These are phyloP conservation scores for Parsonsia alboflavescens DNA, from an alignment of 257 asterid genomes.

Conservation along the genomic window DNA sequence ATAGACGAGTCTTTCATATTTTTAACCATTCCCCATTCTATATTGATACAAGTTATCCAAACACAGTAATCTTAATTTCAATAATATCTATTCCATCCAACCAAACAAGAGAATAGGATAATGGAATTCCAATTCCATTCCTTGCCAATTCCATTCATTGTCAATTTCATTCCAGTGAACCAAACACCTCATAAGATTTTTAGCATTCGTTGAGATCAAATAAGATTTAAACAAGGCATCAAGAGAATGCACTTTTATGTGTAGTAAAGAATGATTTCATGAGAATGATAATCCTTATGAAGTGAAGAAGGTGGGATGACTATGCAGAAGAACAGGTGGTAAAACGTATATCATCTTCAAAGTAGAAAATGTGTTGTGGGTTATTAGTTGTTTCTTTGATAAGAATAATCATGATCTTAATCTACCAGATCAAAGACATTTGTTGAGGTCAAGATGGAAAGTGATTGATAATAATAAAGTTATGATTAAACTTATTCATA, in stretches of 20 bases:
- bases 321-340: not conserved
- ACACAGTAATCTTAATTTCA: too few relatives aligned
- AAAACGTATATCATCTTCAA: not conserved
- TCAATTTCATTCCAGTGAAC: too few relatives aligned
- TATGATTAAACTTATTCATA: not conserved
- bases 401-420: not conserved
- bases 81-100: too few relatives aligned
- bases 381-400: not conserved
- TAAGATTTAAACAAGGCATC: not conserved
- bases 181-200: too few relatives aligned
- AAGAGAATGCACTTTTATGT: not conserved
- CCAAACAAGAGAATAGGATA: too few relatives aligned
- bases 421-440: too few relatives aligned
- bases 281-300: not conserved
- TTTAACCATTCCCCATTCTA: too few relatives aligned
- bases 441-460: not conserved
- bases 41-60: too few relatives aligned
- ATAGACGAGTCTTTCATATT: too few relatives aligned
- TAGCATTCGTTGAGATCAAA: not conserved
- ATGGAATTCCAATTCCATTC: too few relatives aligned
- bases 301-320: not conserved
- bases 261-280: not conserved
- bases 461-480: not conserved
- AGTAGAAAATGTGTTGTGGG: conserved; percentile 3
- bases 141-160: too few relatives aligned